A percentile compares a stretch with the other conserved stretches of the same genome.
phyloP scores from a whole-genome alignment of 1,139 yeast species.

The Blastobotrys elegans region DNA sequence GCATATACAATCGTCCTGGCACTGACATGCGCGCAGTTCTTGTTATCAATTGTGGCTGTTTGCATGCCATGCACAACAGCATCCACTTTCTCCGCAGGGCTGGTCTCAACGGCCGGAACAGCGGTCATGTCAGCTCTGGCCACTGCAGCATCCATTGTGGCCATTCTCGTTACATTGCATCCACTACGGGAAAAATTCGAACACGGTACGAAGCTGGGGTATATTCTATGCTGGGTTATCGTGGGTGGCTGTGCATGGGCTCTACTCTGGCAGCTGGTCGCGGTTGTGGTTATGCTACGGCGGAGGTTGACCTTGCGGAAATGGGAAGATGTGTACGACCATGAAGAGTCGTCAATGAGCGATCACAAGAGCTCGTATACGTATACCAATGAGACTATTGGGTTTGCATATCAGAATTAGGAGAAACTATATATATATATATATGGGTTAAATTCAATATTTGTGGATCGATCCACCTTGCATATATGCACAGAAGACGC shows the following conservation, averaged over 20 bases:
- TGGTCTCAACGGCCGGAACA: background rate
- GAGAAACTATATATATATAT: too few species aligned
- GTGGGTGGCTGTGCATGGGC: background rate
- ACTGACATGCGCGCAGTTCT: background rate
- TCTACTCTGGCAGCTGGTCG: background rate
- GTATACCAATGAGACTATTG: background rate
- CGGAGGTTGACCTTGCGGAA: background rate
- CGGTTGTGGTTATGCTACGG: background rate
- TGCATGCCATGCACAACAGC: background rate
- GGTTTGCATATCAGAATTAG: background rate
- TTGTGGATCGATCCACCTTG: too few species aligned
- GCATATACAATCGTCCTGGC: background rate
- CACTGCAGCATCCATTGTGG: background rate
- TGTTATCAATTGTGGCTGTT: background rate
- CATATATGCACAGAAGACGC: too few species aligned
- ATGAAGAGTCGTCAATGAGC: background rate
- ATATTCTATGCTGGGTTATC: background rate
- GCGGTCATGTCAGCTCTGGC: background rate
- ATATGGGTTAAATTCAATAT: too few species aligned
- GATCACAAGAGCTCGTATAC: background rate
- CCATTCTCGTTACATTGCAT: background rate
- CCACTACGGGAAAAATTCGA: background rate
- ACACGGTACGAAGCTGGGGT: background rate
- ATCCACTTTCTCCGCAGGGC: background rate
- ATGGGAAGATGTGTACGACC: background rate